phyloP scores from a whole-genome alignment of 129 eudicot species.

The Kitagawia praeruptora region DNA sequence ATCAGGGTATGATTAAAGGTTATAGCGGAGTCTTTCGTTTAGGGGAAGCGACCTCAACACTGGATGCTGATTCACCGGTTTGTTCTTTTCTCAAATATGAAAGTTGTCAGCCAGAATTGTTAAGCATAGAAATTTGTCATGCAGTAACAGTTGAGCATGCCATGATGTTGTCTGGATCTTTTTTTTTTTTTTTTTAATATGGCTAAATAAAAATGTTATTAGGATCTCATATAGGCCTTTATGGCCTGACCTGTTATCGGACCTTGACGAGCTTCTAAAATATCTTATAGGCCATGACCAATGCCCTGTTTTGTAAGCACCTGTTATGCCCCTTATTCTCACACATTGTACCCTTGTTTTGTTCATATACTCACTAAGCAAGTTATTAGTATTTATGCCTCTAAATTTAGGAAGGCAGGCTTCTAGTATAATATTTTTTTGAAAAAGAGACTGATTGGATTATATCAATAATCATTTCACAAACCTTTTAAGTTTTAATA shows the following conservation, averaged over 20 bases:
- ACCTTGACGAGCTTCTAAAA: no score
- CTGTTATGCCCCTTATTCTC: not conserved
- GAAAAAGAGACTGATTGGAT: not conserved
- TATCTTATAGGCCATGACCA: no score
- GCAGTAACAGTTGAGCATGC: no score
- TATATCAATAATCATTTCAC: not conserved
- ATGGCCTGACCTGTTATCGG: no score
- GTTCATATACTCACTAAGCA: not conserved
- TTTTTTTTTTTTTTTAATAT: no score
- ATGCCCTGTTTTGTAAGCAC: not conserved
- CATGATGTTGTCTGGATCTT: no score
- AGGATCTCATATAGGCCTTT: no score
- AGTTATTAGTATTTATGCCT: not conserved
- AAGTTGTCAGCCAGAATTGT: not conserved
- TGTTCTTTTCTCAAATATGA: slow-evolving; percentile 20
- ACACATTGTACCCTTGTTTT: not conserved
- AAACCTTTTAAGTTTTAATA: not conserved
- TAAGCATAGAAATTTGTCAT: not conserved
- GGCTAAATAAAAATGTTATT: no score
- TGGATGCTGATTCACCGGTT: slow-evolving; percentile 97
- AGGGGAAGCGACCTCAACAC: slow-evolving; percentile 97
- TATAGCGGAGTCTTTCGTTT: slow-evolving; percentile 90
- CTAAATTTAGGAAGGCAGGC: not conserved
- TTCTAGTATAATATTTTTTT: not conserved
- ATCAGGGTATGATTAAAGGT: slow-evolving; percentile 95